phyloP scores from a whole-genome alignment of 129 eudicot genomes.

The Solidago caesia region DNA sequence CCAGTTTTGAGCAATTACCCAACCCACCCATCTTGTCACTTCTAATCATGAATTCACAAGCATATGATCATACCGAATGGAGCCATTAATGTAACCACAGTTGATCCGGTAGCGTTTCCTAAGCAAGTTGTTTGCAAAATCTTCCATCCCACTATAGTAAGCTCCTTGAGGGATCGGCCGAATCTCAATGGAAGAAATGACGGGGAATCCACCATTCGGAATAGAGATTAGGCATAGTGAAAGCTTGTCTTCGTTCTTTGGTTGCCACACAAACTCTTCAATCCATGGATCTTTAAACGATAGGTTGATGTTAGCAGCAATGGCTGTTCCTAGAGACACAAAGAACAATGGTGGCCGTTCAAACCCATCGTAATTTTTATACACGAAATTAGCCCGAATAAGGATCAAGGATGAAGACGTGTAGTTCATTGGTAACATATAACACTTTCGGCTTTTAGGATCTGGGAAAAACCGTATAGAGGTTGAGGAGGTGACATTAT shows the following conservation, averaged over 20 bases:
- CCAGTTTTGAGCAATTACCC: neutral
- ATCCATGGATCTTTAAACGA: constrained; percentile 72
- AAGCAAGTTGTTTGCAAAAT: constrained; percentile 44
- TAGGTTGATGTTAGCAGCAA: constrained; percentile 50
- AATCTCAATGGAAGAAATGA: constrained; percentile 75
- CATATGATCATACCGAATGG: constrained; percentile 51
- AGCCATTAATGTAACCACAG: constrained; percentile 72
- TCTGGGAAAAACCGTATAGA: constrained; percentile 80
- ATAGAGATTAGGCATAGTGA: constrained; percentile 62
- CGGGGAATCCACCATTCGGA: constrained; percentile 71
- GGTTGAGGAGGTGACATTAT: constrained; percentile 41
- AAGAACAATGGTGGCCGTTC: constrained; percentile 63
- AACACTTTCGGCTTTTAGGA: constrained; percentile 58
- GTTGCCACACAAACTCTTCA: constrained; percentile 75
- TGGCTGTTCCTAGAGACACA: constrained; percentile 76
- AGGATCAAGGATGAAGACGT: constrained; percentile 50
- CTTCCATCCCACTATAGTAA: constrained; percentile 48
- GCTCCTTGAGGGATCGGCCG: constrained; percentile 83
- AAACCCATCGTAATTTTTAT: constrained; percentile 83
- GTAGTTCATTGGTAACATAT: constrained; percentile 56
- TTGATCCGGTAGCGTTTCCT: constrained; percentile 66
- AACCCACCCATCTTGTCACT: neutral
- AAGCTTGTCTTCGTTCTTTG: constrained; percentile 47
- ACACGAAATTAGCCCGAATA: constrained; percentile 60
- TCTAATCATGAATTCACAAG: neutral